A percentile compares a stretch with the other conserved stretches of the same genome.
Conservation (phyloP, 768 basidiomycete genomes). For the Russula sp. region DNA sequence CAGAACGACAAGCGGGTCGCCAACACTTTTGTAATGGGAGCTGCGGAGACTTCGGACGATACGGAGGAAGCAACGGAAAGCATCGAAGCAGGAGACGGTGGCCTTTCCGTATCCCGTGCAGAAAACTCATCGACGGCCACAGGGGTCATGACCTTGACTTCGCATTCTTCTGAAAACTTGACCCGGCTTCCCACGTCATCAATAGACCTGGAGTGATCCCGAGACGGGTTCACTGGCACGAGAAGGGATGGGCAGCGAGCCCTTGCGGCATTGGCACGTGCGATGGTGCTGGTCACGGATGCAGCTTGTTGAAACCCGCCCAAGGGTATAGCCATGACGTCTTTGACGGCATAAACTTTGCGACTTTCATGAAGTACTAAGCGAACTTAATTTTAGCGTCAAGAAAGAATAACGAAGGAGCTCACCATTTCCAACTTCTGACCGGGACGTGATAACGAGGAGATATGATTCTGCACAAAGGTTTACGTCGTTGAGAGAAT, state of each 20-base stretch:
- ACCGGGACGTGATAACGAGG: conserved; percentile 63
- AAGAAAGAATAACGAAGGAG: conserved; percentile 24
- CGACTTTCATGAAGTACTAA: conserved; percentile 64
- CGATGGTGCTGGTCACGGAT: conserved; percentile 50
- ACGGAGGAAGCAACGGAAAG: conserved; percentile 54
- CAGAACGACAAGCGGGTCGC: conserved; percentile 73
- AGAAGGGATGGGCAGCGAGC: conserved; percentile 50
- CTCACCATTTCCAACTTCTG: conserved; percentile 65
- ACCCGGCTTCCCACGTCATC: conserved; percentile 41
- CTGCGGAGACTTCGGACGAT: conserved; percentile 45
- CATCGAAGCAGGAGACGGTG: conserved; percentile 34
- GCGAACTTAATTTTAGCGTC: neutral
- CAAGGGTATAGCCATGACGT: conserved; percentile 71
- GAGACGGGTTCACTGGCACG: conserved; percentile 34
- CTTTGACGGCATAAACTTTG: conserved; percentile 64
- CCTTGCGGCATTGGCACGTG: conserved; percentile 47
- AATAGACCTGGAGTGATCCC: neutral
- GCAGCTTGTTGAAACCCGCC: conserved; percentile 55
- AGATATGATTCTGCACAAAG: conserved; percentile 62
- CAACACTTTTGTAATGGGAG: conserved; percentile 60
- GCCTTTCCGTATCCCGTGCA: conserved; percentile 16
- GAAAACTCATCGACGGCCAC: conserved; percentile 31
- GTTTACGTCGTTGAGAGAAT: conserved; percentile 14
- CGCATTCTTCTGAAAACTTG: conserved; percentile 50
- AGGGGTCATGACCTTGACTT: conserved; percentile 48